Percentiles rank a stretch among this genome's conserved stretches.
phyloP scores from a whole-genome alignment of 257 asterid genomes.

The Thymus mandschuricus region DNA sequence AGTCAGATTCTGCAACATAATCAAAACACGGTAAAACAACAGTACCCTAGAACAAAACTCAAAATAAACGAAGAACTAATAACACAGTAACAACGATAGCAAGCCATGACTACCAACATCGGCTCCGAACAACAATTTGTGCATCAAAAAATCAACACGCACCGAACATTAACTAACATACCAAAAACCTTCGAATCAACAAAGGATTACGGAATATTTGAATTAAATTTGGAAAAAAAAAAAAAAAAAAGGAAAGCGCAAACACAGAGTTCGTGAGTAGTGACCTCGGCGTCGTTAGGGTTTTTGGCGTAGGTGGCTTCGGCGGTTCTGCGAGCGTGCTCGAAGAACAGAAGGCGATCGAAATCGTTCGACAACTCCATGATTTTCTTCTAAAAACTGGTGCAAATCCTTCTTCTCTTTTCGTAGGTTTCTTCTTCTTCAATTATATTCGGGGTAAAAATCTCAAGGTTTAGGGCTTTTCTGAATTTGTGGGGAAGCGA shows the following conservation, averaged over 20 bases:
- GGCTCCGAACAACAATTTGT: neutral
- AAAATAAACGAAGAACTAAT: neutral
- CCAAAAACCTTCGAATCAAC: neutral
- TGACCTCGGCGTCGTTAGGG: slow-evolving; percentile 84
- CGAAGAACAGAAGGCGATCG: slow-evolving; percentile 84
- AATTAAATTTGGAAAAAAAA: neutral
- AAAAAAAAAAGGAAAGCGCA: neutral
- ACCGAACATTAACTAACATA: neutral
- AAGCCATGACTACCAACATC: neutral
- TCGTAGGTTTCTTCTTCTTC: neutral
- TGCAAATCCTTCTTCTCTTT: neutral
- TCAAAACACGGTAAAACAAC: neutral
- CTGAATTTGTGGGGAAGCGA: neutral
- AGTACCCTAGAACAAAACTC: neutral
- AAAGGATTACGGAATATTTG: too few relatives aligned
- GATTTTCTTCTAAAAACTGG: slow-evolving; percentile 12
- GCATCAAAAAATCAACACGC: slow-evolving; percentile 21
- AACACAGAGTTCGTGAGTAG: neutral
- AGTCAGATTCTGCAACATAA: slow-evolving; percentile 70
- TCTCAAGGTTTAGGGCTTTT: slow-evolving; percentile 25
- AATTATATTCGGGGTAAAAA: neutral
- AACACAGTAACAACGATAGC: neutral
- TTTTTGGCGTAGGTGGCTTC: slow-evolving; percentile 67
- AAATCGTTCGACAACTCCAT: slow-evolving; percentile 76
- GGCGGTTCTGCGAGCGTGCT: slow-evolving; percentile 82